Base-by-base conservation (phyloP, 805 yeast genomes). In the Metschnikowia baotianmanensis region DNA sequence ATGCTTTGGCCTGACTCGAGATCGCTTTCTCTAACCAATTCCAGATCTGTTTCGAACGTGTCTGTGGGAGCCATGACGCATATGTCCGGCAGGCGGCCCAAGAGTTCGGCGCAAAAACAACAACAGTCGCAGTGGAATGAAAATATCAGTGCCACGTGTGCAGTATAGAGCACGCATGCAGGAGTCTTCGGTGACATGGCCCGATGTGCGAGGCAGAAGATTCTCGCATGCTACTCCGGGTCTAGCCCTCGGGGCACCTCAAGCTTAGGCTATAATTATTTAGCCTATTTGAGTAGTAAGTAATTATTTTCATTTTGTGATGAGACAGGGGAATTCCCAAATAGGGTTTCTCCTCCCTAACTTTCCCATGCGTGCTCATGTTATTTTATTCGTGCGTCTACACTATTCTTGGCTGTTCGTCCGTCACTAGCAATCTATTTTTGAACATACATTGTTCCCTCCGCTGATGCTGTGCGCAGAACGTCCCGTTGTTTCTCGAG, bases 121-220 rank as follows among this genome's bases (percentile, higher is more conserved):
- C 31, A 37, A 37, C 40, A 38, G 42, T 32, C 30, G 33, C 42
- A 32, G 36, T 22, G 40, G 36, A 22, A 38, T 38, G 36, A 32
- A 11, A 26, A 38, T 13, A 31, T 15, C 9, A 21, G 20, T 7
- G 26, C 9, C 12, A 30, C n/a, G 11, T n/a, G 10, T 29, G 19
- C 24, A n/a, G n/a, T n/a, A n/a, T n/a, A n/a, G n/a, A n/a, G 18
- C 17, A 2, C 17, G 18, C n/a, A 24, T 26, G 33, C 36, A 26
- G 28, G 12, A 13, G 19, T 19, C 27, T 31, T n/a, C n/a, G n/a
- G n/a, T n/a, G n/a, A n/a, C n/a, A n/a, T n/a, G 20, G 28, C 15
- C 26, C 38, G 33, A 18, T 17, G 10, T 25, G 30, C 31, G 24
- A n/a, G n/a, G n/a, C n/a, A n/a, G n/a, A n/a, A n/a, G n/a, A n/a